These are phyloP conservation scores for Crotalaria pallida DNA, from an alignment of 306 rosid species.

Conservation along the genomic window DNA sequence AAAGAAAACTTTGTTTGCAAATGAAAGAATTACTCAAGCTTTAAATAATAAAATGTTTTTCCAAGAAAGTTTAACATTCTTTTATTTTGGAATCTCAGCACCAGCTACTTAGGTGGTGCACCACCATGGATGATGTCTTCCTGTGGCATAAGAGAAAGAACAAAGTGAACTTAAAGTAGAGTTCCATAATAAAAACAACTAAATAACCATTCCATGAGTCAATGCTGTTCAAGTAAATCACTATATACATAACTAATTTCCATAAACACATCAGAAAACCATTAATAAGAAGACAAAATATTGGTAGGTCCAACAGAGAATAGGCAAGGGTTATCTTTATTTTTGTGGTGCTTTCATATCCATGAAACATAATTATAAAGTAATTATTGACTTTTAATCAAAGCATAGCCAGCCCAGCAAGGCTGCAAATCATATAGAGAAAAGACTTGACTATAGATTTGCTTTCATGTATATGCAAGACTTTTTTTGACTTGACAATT, in stretches of 20 bases:
- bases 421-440: neutral
- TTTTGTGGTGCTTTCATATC: conserved; percentile 3
- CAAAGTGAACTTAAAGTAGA: neutral
- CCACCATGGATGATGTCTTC: conserved; percentile 61
- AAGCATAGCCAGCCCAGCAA: no score
- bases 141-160: conserved; percentile 29
- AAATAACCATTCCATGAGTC: neutral
- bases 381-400: neutral
- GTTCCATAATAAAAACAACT: neutral
- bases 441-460: neutral
- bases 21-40: neutral
- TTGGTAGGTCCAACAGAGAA: neutral
- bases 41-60: neutral
- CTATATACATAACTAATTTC: neutral
- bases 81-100: conserved; percentile 31
- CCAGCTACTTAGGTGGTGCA: conserved; percentile 30
- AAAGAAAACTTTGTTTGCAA: neutral
- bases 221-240: neutral
- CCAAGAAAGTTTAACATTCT: conserved; percentile 13
- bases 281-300: neutral
- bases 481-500: neutral
- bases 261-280: neutral
- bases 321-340: conserved; percentile 5
- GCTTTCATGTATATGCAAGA: neutral
- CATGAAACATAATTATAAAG: neutral